Percentiles rank a stretch among this genome's conserved stretches.
Conservation (phyloP, 257 asterid genomes). For the Penstemon eatonii region DNA sequence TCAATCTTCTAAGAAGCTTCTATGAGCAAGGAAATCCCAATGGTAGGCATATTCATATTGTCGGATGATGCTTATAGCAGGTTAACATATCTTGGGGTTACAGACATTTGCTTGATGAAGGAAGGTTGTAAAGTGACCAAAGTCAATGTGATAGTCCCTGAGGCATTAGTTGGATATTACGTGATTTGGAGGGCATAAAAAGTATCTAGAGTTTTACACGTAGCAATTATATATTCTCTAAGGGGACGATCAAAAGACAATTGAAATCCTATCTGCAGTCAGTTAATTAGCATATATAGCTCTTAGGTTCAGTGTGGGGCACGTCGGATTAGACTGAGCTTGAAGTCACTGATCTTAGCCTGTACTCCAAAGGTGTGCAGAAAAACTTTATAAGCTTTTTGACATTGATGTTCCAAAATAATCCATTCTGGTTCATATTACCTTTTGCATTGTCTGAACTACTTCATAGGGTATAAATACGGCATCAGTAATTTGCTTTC, state of each 20-base stretch:
- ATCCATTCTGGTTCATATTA: not conserved
- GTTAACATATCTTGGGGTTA: conserved; percentile 16
- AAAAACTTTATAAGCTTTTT: not conserved
- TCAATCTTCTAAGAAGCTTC: conserved; percentile 68
- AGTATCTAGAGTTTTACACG: not conserved
- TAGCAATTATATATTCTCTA: conserved; percentile 1
- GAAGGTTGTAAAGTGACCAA: not conserved
- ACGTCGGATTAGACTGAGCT: not conserved
- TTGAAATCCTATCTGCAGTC: conserved; percentile 8
- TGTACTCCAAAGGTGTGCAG: not conserved
- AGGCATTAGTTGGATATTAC: not conserved
- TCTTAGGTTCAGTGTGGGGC: not conserved
- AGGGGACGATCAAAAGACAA: not conserved
- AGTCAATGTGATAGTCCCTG: conserved; percentile 11
- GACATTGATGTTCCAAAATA: not conserved
- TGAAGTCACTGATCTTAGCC: not conserved
- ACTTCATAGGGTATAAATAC: not conserved
- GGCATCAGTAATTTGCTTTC: not conserved
- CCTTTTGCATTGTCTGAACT: not conserved
- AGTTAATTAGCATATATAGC: not conserved
- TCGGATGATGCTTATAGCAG: conserved; percentile 19
- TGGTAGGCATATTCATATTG: conserved; percentile 37
- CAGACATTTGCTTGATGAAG: conserved; percentile 14
- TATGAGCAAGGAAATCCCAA: conserved; percentile 98
- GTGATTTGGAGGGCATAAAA: not conserved